Base-by-base conservation (phyloP, 495 filamentous ascomycete genomes). In the Aspergillus wentii region DNA sequence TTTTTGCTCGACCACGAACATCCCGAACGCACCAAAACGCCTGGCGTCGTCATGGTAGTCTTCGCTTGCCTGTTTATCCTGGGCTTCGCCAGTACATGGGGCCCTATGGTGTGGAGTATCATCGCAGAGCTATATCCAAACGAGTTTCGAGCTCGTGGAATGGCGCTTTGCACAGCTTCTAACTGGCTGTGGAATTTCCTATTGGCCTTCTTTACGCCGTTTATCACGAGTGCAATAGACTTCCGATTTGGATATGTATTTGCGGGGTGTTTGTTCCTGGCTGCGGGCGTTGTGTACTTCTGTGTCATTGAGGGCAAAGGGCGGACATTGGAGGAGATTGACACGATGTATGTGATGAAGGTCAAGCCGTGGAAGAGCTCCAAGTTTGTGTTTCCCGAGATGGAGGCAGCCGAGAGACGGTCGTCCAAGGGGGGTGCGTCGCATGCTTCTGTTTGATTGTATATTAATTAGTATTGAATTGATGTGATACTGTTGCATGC, bases 181-280 rank as follows among this genome's bases (percentile, higher is more conserved):
- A 94, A 92, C 61, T 94, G 88, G 88, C 71, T 82, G 16, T 92
- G 82, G 82, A 94, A 92, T 54, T 94, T 91, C 63, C 56, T 91
- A 32, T 70, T 92, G 30, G 76, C 78, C 1, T 88, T 91, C 63
- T 85, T 89, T 61, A 88, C 86, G 0, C 84, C 86, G 0, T 81
- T 85, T 49, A 86, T 86, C 44, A 79, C 74, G 1, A 56, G 61
- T 1, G 75, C 71, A 3, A 89, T 92, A 41, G 71, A 77, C 30
- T 90, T 80, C 61, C 59, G 66, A 0, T 88, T 83, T 56, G 86
- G 86, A 4, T 91, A 85, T 54, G 77, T 92, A 36, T 89, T 91
- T 46, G 85, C 82, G 0, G 80, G 66, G 1, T 86, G 80, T 57
- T 76, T 80, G 48, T 59, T 84, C 42, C 62, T 75, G 1, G 84